These are phyloP conservation scores for Sanghuangporus weigelae DNA, from an alignment of 1,284 basidiomycete genomes.

Conservation along the genomic window DNA sequence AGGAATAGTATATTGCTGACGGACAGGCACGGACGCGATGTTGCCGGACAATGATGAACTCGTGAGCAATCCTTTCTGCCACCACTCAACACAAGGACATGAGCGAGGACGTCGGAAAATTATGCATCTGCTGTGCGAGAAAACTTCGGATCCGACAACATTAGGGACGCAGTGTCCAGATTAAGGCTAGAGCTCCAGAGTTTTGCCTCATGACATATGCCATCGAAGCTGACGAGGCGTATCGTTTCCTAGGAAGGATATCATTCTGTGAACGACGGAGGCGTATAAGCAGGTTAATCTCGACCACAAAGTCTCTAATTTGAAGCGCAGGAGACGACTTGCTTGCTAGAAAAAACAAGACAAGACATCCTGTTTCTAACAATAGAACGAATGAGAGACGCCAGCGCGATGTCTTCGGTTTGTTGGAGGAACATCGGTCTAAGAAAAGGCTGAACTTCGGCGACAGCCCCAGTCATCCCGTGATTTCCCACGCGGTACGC, in stretches of 20 bases:
- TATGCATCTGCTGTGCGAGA: background rate
- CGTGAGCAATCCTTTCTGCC: background rate
- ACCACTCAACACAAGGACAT: background rate
- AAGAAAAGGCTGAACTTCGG: conserved; percentile 1
- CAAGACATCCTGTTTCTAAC: background rate
- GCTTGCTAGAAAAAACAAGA: background rate
- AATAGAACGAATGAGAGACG: background rate
- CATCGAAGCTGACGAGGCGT: too few species aligned
- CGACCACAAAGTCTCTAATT: background rate
- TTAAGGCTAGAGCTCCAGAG: background rate
- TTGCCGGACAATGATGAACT: background rate
- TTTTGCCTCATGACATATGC: background rate
- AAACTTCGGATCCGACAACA: background rate
- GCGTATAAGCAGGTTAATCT: too few species aligned
- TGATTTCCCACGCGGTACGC: background rate
- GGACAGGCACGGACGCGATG: background rate
- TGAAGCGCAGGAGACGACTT: background rate
- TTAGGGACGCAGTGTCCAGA: background rate
- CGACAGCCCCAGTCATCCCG: background rate
- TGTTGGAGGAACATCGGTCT: conserved; percentile 1
- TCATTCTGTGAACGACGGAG: too few species aligned
- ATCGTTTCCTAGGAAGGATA: too few species aligned
- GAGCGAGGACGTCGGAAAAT: background rate
- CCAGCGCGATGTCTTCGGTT: conserved; percentile 1
- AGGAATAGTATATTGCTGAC: background rate